A percentile compares a stretch with the other conserved stretches of the same genome.
These are phyloP conservation scores for Fragosphaeria purpurea DNA, from an alignment of 2,329 filamentous ascomycete genomes.

Conservation along the genomic window DNA sequence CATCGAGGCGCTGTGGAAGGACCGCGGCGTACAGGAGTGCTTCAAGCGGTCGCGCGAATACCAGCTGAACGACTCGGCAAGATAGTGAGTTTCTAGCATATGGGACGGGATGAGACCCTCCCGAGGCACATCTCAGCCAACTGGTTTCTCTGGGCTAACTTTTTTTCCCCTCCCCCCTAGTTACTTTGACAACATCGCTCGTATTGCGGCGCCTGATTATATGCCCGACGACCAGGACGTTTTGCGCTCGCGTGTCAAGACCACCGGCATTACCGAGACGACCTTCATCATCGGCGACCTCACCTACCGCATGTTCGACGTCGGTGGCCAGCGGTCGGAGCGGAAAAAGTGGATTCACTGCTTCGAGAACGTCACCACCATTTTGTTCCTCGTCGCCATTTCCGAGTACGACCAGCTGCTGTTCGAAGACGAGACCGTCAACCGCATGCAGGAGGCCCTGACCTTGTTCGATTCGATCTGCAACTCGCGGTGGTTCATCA, in stretches of 20 bases:
- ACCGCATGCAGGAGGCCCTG: conserved; percentile 84
- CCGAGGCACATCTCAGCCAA: background rate
- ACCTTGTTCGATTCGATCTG: conserved; percentile 82
- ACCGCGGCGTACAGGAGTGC: conserved; percentile 84
- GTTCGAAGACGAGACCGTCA: conserved; percentile 93
- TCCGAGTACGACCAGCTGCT: conserved; percentile 94
- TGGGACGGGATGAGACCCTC: too few species aligned
- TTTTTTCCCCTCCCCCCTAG: conserved; percentile 30
- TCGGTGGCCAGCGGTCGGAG: conserved; percentile 89
- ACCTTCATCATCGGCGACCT: conserved; percentile 92
- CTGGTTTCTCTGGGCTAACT: background rate
- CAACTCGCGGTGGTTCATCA: conserved; percentile 84
- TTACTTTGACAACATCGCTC: conserved; percentile 92
- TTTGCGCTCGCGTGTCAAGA: conserved; percentile 92
- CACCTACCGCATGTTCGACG: conserved; percentile 96
- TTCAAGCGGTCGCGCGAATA: conserved; percentile 95
- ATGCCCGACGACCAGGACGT: conserved; percentile 94
- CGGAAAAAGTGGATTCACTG: conserved; percentile 99
- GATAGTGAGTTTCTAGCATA: conserved; percentile 53
- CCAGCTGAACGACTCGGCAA: conserved; percentile 89
- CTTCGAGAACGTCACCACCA: conserved; percentile 95
- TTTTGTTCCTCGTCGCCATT: conserved; percentile 92
- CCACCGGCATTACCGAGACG: conserved; percentile 93
- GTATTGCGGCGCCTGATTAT: conserved; percentile 84
- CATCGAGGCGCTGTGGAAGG: conserved; percentile 87